Evolutionary conservation across 257 asterid genomes (phyloP), one percentile per base, ranked within the genome.

Genomic region (Euphrasia confusa): DNA sequence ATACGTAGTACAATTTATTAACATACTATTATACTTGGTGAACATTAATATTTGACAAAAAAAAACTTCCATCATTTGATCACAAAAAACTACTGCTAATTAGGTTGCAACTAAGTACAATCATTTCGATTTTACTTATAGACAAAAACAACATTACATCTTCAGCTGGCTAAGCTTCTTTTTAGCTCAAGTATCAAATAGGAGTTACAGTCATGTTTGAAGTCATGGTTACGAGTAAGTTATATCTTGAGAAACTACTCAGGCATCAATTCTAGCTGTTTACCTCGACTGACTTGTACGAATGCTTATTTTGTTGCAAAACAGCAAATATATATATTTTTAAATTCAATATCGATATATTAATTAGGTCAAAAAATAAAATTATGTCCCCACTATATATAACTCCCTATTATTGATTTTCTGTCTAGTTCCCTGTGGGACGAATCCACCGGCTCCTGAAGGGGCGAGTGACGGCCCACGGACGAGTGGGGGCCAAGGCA

Each of bases 401-500:
- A 33, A 5, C 40, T 33, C 10, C 10, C 10, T 32, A 32, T 33
- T 33, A n/a, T n/a, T 33, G 1, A 5, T 33, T 33, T 33, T n/a
- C 12, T 52, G 33, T n/a, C 11, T 37, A 79, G 84, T 79, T 79
- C 61, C 84, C 84, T 0, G 84, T 79, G 7, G 84, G 84, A n/a
- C 84, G 84, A 39, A 79, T 79, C 58, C 84, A 79, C 69, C 74
- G 84, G 0, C 82, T 79, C 59, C 68, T 79, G 49, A 79, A 79
- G 74, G 81, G 64, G 15, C 75, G 84, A 71, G 82, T 39, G 2
- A 79, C 76, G 3, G 84, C 84, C 59, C 81, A 76, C 17, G 84
- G 84, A 13, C 52, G 84, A 53, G 84, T 76, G 7, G 84, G 84
- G 4, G 84, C 84, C 11, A 79, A 82, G 32, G 84, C 84, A 12